Base-by-base conservation (phyloP, 2,329 filamentous ascomycete species). In the Stenocarpella maydis region DNA sequence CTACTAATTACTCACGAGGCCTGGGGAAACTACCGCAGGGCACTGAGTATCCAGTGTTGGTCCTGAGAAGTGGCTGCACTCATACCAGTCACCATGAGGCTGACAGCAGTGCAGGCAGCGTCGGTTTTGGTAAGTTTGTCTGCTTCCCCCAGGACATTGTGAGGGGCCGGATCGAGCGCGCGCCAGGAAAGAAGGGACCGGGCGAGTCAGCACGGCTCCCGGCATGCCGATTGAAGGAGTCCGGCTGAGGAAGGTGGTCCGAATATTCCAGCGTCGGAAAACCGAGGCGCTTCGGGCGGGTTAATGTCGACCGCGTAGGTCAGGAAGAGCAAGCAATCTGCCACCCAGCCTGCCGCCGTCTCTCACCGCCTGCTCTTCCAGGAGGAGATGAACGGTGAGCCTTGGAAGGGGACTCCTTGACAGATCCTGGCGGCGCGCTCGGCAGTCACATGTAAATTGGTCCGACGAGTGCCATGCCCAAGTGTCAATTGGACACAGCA, bases 401-500 rank as follows among this genome's bases (percentile, higher is more conserved):
- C 58, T 49, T 49, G 43, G 14, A 43, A 63, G 43, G 58, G 58
- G 58, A 19, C 21, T 49, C 58, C 58, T 37, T 49, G 58, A 37
- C 28, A 63, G 7, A 26, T 37, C n/a, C n/a, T n/a, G n/a, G n/a
- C n/a, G n/a, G n/a, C 58, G 49, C 37, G 58, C 58, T 63, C 15
- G 12, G 43, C 28, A 47, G 58, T 63, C 58, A 63, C 58, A 63
- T 63, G 58, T 63, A 63, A 63, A 63, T 63, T 49, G 58, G n/a
- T 37, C 37, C 19, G 21, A 37, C 43, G 28, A 49, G 28, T n/a
- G 58, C 58, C 39, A 39, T 39, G 41, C 24, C 37, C 21, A 31
- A 53, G 58, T 54, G 52, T 69, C 60, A 69, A 43, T 37, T 45
- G 54, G 54, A 61, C 47, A 47, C 54, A 47, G 54, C 60, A 65